Base-by-base conservation (phyloP, 306 rosid genomes). In the Albizia julibrissin region DNA sequence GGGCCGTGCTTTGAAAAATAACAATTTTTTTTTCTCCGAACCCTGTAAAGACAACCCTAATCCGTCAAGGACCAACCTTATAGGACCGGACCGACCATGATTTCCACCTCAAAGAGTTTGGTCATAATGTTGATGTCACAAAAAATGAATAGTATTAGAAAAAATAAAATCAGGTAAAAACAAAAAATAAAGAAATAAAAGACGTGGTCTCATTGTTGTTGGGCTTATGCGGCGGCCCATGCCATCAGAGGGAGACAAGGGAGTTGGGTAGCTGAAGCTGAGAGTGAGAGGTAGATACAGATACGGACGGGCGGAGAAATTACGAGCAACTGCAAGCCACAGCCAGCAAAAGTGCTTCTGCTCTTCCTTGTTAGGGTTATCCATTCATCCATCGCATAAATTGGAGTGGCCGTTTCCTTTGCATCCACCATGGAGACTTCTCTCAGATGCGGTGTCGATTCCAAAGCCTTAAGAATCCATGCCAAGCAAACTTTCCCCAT, bases 361-460 rank as follows among this genome's bases (percentile, higher is more conserved):
- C 26, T 9, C 19, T 10, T 80, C 4, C 22, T 24, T 9, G 27
- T 10, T 58, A 81, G 86, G 86, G 84, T 80, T 75, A 71, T 33
- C 19, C 11, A 22, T 61, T 26, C 8, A 7, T 54, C 26, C 61
- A 42, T 67, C 1, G 11, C 24, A 22, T 47, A 72, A 71, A 44
- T 50, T 13, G 65, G 39, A 40, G 50, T 6, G 19, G 43, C 4
- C 8, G 21, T 65, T 52, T 29, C 75, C 27, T 40, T 9, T 16
- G 5, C 65, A 10, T 58, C 67, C 16, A 24, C 33, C 58, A 96
- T 96, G 98, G 98, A 96, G 83, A 92, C 99, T 58, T 96, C 97
- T 75, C 86, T 96, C 59, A 82, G 97, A 87, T 95, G 77, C 5
- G 89, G 79, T 40, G 91, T 87, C 73, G 93, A 93, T 59, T 87